Evolutionary conservation across 2,329 filamentous ascomycete genomes (phyloP).

Genomic region (Fusarium graminum): DNA sequence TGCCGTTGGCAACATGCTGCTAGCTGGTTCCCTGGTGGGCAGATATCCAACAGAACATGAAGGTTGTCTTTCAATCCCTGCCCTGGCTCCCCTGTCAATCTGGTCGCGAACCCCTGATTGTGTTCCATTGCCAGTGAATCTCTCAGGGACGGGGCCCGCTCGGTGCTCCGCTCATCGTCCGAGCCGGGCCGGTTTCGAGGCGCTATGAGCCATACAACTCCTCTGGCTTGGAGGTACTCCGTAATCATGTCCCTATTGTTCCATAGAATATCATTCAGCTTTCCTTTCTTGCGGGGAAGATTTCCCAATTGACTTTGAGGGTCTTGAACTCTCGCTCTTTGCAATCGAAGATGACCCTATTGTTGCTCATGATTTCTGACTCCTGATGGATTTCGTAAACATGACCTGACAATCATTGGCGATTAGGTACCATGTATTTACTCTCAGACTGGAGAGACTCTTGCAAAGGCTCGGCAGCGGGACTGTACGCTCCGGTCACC

Average conservation of each 20-base stretch:
- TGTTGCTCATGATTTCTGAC: conserved; percentile 1
- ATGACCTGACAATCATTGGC: conserved; percentile 10
- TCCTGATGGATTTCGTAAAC: conserved; percentile 3
- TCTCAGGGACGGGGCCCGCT: conserved; percentile 35
- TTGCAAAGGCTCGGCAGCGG: not conserved
- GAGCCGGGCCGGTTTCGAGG: conserved; percentile 47
- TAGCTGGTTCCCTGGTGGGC: conserved; percentile 17
- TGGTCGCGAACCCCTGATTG: conserved; percentile 22
- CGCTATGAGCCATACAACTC: conserved; percentile 33
- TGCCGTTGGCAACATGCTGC: conserved; percentile 16
- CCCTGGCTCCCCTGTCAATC: conserved; percentile 29
- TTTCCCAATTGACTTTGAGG: conserved; percentile 29
- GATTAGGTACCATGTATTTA: conserved; percentile 7
- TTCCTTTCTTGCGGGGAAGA: conserved; percentile 27
- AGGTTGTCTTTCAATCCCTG: conserved; percentile 29
- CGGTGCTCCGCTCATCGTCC: conserved; percentile 47
- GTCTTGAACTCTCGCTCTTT: not conserved
- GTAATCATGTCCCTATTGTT: conserved; percentile 30
- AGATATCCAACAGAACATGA: conserved; percentile 33
- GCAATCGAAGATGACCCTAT: no score
- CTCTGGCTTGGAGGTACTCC: conserved; percentile 29
- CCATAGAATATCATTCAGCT: conserved; percentile 20
- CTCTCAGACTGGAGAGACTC: not conserved
- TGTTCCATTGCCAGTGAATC: conserved; percentile 32
- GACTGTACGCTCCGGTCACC: conserved; percentile 2